These are phyloP conservation scores for Lactifluus rugatus DNA, from an alignment of 768 basidiomycete species.

Conservation along the genomic window DNA sequence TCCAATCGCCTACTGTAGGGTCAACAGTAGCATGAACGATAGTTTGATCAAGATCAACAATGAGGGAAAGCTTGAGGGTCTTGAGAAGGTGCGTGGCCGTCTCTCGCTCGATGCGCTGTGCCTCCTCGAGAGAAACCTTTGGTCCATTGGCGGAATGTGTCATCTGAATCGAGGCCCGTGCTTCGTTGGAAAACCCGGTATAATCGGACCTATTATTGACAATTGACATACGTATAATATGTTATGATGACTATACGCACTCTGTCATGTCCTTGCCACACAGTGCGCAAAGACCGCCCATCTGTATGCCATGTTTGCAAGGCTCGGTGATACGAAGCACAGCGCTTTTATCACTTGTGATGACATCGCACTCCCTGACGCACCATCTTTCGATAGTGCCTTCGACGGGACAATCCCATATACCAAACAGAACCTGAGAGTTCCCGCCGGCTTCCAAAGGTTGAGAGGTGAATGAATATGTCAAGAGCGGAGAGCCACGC, in stretches of 20 bases:
- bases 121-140: conserved; percentile 87
- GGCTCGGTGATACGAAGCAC: conserved; percentile 71
- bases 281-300: conserved; percentile 84
- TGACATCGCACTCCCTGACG: conserved; percentile 52
- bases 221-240: conserved; percentile 13
- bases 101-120: conserved; percentile 77
- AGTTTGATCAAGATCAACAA: conserved; percentile 98
- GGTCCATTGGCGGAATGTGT: conserved; percentile 88
- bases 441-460: conserved; percentile 35
- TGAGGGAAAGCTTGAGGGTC: conserved; percentile 76
- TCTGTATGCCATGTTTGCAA: conserved; percentile 93
- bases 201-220: conserved; percentile 58
- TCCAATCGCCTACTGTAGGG: conserved; percentile 98
- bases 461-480: conserved; percentile 68
- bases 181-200: conserved; percentile 77
- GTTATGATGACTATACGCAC: conserved; percentile 36
- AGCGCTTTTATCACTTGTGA: conserved; percentile 45
- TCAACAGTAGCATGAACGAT: conserved; percentile 98
- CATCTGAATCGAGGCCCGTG: conserved; percentile 86
- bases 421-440: conserved; percentile 70
- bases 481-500: conserved; percentile 72
- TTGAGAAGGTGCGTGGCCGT: conserved; percentile 70
- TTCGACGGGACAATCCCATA: conserved; percentile 84
- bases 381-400: conserved; percentile 70
- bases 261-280: conserved; percentile 94